Conservation (phyloP, 306 rosid species). For the Gynostemma pentaphyllum region DNA sequence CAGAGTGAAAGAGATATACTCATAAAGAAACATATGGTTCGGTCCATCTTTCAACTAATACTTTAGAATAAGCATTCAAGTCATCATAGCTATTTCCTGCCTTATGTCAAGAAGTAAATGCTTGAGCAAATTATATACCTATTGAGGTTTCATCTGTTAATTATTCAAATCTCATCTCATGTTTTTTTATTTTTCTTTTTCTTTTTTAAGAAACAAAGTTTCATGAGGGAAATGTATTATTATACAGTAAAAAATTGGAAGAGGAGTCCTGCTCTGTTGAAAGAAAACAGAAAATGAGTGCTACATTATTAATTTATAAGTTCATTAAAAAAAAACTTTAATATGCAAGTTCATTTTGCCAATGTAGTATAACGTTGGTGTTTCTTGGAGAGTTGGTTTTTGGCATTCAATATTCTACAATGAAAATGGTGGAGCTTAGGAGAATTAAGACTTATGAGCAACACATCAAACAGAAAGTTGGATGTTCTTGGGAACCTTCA, state of each 20-base stretch:
- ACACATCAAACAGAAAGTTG: not conserved
- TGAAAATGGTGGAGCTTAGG: too few relatives aligned
- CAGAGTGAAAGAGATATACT: conserved; percentile 72
- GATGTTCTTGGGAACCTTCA: not conserved
- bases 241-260: not conserved
- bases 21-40: conserved; percentile 79
- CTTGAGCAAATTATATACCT: not conserved
- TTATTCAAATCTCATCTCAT: not conserved
- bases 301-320: not conserved
- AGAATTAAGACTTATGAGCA: not conserved
- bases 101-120: not conserved
- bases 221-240: not conserved
- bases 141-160: not conserved
- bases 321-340: not conserved
- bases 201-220: not conserved
- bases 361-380: too few relatives aligned
- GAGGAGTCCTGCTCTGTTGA: not conserved
- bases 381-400: too few relatives aligned
- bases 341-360: not conserved
- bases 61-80: not conserved
- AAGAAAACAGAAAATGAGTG: too few relatives aligned
- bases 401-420: too few relatives aligned
- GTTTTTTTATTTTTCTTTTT: not conserved
- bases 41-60: conserved; percentile 10
- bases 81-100: not conserved